phyloP scores from a whole-genome alignment of 78 protist genomes.

The Dictyostelium firmibasis region DNA sequence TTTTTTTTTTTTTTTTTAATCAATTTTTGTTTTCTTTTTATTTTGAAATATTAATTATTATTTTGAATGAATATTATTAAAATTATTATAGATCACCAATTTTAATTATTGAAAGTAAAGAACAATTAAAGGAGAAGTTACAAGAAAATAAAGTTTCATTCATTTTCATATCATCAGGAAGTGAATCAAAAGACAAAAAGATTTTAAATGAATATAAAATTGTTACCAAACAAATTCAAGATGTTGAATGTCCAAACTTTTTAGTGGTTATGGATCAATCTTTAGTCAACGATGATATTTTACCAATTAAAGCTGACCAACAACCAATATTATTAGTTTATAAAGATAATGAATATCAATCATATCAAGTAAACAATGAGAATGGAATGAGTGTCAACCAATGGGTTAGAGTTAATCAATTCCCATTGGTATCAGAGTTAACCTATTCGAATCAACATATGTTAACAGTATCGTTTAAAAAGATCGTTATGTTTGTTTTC shows the following conservation, averaged over 20 bases:
- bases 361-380: not conserved
- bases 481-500: constrained; percentile 42
- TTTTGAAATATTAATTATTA: not conserved
- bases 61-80: not conserved
- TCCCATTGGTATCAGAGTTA: constrained; percentile 22
- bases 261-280: not conserved
- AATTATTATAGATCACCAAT: not conserved
- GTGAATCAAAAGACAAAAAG: not conserved
- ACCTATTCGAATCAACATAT: constrained; percentile 5
- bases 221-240: constrained; percentile 4
- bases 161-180: not conserved
- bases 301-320: not conserved
- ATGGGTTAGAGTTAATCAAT: constrained; percentile 51
- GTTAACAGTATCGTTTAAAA: not conserved
- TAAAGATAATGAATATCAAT: not conserved
- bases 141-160: not conserved
- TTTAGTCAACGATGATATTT: not conserved
- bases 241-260: constrained; percentile 3
- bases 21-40: not conserved
- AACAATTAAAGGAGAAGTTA: not conserved
- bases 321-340: not conserved
- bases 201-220: not conserved
- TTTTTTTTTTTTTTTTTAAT: not conserved
- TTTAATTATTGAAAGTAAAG: not conserved
- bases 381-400: not conserved